Evolutionary conservation across 768 basidiomycete genomes (phyloP), one percentile per base, ranked within the genome.

Genomic region (Leccinum broughii): DNA sequence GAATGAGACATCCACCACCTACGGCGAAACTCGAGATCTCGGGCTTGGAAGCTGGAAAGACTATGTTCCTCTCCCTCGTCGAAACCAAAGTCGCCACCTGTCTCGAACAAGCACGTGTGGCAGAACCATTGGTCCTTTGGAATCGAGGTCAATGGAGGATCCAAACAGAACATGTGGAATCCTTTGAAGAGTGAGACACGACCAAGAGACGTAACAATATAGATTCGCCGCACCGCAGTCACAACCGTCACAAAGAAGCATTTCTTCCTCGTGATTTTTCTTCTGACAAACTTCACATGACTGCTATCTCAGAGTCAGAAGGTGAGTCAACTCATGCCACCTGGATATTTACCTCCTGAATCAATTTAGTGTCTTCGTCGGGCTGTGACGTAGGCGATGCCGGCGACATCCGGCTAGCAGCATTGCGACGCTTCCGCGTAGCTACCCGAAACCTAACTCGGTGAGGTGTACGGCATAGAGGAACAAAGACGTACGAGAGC

Each of bases 111-210:
- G 71, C 97, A 99, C 3, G 88, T 87, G 66, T 90, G 90, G 73
- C 97, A 99, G 71, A 87, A 98, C 96, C 96, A 99, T 64, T 96
- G 89, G 44, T 95, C 93, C 69, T 89, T 91, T 2, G 97, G 97
- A 57, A 99, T 91, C 2, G 81, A 77, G 9, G 81, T 76, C 56
- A 98, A 77, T 20, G 95, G 95, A 13, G 97, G 97, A 69, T 94
- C 90, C 59, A 99, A 87, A 72, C 97, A 99, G 73, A 91, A 94
- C 78, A 92, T 97, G 76, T 99, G 97, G 77, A 93, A 99, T 4
- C 96, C 93, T 95, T 60, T 58, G 41, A 61, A 58, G 58, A 57
- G 57, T 62, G 59, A 62, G 60, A 67, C 63, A 62, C 62, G 63
- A 54, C 30, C 41, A 56, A 46, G 49, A 46, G 44, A 60, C 56